phyloP scores from a whole-genome alignment of 352 stramenopile species.

The Globisporangium paddicum region DNA sequence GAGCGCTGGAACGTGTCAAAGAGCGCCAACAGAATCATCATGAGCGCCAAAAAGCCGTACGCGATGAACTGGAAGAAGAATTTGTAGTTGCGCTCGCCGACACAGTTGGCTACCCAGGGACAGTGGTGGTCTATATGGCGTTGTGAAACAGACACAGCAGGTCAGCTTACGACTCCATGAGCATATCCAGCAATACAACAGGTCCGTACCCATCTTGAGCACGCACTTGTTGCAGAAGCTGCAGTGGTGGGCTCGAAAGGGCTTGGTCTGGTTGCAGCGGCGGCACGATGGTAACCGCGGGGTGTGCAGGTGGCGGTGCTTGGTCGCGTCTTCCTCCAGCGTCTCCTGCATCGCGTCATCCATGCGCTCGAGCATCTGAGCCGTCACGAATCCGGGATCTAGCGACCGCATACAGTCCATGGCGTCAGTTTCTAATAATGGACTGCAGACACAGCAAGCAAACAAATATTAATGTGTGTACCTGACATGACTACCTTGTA shows the following conservation, averaged over 20 bases:
- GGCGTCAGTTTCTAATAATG: no score
- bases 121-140: conserved; percentile 97
- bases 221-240: conserved; percentile 85
- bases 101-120: conserved; percentile 92
- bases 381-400: conserved; percentile 82
- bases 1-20: conserved; percentile 44
- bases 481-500: conserved; percentile 73
- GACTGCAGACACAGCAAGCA: background rate
- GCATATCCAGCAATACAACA: background rate
- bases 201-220: conserved; percentile 84
- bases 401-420: background rate
- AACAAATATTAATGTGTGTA: conserved; percentile 11
- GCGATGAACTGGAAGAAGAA: conserved; percentile 85
- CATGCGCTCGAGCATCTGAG: conserved; percentile 48
- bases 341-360: conserved; percentile 56
- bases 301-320: background rate
- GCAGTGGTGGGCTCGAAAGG: conserved; percentile 81
- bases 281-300: conserved; percentile 34
- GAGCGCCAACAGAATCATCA: conserved; percentile 53
- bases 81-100: conserved; percentile 84
- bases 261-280: conserved; percentile 68
- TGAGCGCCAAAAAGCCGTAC: conserved; percentile 63
- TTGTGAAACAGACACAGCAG: no score
- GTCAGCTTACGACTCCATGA: background rate
- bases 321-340: conserved; percentile 37